Base-by-base conservation (phyloP, 495 filamentous ascomycete genomes). In the Trichoderma orchidacearum region DNA sequence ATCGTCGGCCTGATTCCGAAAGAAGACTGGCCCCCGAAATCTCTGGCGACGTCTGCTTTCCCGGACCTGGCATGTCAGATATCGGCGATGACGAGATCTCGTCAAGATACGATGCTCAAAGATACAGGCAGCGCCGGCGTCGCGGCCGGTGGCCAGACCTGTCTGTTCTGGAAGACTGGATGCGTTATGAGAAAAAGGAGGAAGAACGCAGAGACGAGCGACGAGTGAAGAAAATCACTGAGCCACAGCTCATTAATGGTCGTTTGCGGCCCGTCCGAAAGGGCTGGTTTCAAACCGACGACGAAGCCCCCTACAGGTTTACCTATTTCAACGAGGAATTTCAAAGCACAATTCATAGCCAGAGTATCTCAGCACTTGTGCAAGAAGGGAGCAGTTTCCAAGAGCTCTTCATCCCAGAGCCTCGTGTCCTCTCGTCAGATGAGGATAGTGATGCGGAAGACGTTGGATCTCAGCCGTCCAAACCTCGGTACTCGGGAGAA, bases 311-410 rank as follows among this genome's bases (percentile, higher is more conserved):
- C 0, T 98, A 94, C 65, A 81, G 93, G 41, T 97, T 95, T 66
- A 98, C 93, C 2, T 98, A 98, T 63, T 98, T 98, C 76, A 96
- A 96, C 66, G 93, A 97, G 63, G 89, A 96, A 60, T 88, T 97
- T 58, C 83, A 85, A 51, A 90, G 85, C 63, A 97, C 93, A 0
- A 93, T 97, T 59, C 93, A 97, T 66, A 90, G 89, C 21, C 90
- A 95, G 65, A 94, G 86, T 0, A 92, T 98, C 51, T 93, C 89
- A 11, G 93, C 95, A 63, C 75, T 98, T 28, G 78, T 91, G 2
- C 90, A 93, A 57, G 86, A 87, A 0, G 93, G 89, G 2, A 76
- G 80, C 57, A 86, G 78, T 50, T 98, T 98, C 68, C 74, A 72
- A 56, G 88, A 95, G 55, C 77, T 98, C 1, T 96, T 98, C 64